Evolutionary conservation across 306 rosid species (phyloP), one percentile per base, ranked within the genome.

Genomic region (Echinosophora koreensis): DNA sequence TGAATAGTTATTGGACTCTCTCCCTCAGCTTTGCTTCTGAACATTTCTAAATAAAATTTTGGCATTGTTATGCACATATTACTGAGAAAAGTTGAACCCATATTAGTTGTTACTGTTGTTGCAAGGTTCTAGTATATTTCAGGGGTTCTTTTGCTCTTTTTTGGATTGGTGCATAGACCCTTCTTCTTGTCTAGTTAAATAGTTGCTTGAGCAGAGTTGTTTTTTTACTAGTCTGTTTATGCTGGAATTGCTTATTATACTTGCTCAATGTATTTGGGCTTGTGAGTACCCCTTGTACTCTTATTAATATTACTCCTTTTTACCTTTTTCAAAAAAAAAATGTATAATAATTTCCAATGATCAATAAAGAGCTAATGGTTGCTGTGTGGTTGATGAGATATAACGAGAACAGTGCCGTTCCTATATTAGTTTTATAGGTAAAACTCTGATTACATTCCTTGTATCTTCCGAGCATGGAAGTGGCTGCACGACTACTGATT

Each of bases 1-100:
- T 80, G 70, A 56, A 28, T 47, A 56, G 4, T 8, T 64, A 35
- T 47, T 72, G 34, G 65, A 56, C 14, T 65, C 35, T 34, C 12
- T 74, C 34, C 12, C 50, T 15, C 16, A 18, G 15, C 34, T 72
- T 42, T 54, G 41, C 62, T 16, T 52, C 46, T 54, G 16, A 41
- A 22, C 11, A 35, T 41, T 35, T 71, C 14, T 18, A 51, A 55
- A 7, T 51, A 13, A 72, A 17, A 41, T 17, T 55, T 65, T 55
- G 56, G 52, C 35, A 44, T 73, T 8, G 8, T 6, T 37, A 4
- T 55, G 73, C 51, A 4, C 3, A 8, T 14, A 64, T 17, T 39
- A 42, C 59, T 5, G 7, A 41, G 38, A 65, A 51, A 80, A 80
- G 63, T 73, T 57, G 22, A 66, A 44, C 56, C 42, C 49, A 57